Evolutionary conservation across 495 filamentous ascomycete species (phyloP).

Genomic region (Recurvomyces mirabilis): DNA sequence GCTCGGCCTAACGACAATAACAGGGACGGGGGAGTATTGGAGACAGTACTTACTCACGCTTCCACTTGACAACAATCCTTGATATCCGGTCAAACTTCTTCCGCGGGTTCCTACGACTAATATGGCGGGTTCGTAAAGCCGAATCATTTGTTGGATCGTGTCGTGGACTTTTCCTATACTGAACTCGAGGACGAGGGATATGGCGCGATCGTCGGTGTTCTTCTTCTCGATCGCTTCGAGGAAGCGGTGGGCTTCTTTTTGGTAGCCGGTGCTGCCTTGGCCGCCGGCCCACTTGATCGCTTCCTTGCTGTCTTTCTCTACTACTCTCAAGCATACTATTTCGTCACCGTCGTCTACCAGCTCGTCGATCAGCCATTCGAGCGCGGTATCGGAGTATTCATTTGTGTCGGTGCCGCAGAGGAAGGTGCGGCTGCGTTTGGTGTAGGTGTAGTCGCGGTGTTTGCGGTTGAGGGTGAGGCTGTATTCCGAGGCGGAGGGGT

Average conservation of each 20-base stretch:
- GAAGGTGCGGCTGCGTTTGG: slow-evolving; percentile 77
- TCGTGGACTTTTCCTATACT: slow-evolving; percentile 83
- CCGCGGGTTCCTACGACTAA: slow-evolving; percentile 92
- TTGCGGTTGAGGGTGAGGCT: slow-evolving; percentile 79
- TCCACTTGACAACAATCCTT: slow-evolving; percentile 70
- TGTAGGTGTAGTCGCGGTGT: slow-evolving; percentile 80
- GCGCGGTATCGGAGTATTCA: slow-evolving; percentile 86
- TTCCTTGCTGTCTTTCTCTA: slow-evolving; percentile 61
- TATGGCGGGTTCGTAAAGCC: slow-evolving; percentile 86
- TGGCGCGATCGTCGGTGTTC: slow-evolving; percentile 71
- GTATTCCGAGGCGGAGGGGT: slow-evolving; percentile 65
- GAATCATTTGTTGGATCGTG: slow-evolving; percentile 89
- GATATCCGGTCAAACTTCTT: slow-evolving; percentile 73
- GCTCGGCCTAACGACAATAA: slow-evolving; percentile 85
- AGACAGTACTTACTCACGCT: slow-evolving; percentile 95
- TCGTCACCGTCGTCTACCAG: slow-evolving; percentile 95
- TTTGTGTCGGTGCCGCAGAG: slow-evolving; percentile 91
- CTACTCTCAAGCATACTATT: slow-evolving; percentile 82
- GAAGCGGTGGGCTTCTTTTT: slow-evolving; percentile 69
- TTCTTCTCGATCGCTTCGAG: slow-evolving; percentile 49
- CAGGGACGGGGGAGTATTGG: slow-evolving; percentile 92
- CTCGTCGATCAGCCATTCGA: slow-evolving; percentile 90
- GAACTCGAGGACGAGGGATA: slow-evolving; percentile 80
- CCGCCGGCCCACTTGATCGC: slow-evolving; percentile 51
- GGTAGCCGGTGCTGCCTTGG: slow-evolving; percentile 56